These are phyloP conservation scores for Pulveroboletus sp. DNA, from an alignment of 768 basidiomycete species.

Conservation along the genomic window DNA sequence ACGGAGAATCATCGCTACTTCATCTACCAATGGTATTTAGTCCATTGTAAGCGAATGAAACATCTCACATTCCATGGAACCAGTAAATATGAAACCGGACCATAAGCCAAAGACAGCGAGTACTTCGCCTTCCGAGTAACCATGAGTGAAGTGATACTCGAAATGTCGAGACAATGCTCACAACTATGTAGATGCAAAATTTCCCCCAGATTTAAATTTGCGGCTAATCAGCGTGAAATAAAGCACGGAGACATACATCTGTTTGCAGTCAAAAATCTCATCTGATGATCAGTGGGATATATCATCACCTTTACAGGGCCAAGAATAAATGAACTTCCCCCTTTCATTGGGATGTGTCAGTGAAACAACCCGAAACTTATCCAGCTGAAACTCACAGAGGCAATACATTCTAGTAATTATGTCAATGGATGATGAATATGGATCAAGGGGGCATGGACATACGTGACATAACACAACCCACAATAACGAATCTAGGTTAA, in stretches of 20 bases:
- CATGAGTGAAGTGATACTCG: background rate
- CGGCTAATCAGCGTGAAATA: background rate
- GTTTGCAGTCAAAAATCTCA: background rate
- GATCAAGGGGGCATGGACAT: background rate
- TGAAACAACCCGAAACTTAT: background rate
- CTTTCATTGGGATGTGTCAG: background rate
- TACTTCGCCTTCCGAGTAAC: background rate
- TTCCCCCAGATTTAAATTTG: too few relatives aligned
- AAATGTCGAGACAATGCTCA: background rate
- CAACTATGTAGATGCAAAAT: too few relatives aligned
- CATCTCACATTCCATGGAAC: background rate
- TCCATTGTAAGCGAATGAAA: background rate
- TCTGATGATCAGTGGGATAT: background rate
- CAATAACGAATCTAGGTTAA: background rate
- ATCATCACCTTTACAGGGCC: background rate
- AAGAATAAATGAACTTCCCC: background rate
- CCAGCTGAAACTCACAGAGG: background rate
- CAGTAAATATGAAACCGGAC: background rate
- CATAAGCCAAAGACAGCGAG: background rate
- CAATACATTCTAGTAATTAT: background rate
- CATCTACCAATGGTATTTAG: background rate
- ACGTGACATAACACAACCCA: background rate
- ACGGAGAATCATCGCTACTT: slow-evolving; percentile 2
- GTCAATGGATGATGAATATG: background rate
- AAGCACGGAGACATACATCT: background rate